Conservation (phyloP, 176 grass and related monocot genomes). For the Avena atlantica region DNA sequence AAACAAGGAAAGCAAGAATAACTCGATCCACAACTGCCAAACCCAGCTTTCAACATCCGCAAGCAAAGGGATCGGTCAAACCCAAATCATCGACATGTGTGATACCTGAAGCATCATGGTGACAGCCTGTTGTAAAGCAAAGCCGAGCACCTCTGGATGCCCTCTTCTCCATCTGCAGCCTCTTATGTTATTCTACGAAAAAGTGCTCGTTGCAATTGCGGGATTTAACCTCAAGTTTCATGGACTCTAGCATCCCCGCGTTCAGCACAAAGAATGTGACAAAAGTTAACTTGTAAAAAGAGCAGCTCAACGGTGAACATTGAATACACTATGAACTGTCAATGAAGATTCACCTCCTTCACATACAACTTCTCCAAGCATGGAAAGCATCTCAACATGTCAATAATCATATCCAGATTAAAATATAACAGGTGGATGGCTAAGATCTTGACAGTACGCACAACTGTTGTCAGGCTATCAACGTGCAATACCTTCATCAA, state of each 20-base stretch:
- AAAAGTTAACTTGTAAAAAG: not conserved
- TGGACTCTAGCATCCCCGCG: not conserved
- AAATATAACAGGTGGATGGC: not conserved
- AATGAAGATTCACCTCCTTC: not conserved
- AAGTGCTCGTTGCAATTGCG: not conserved
- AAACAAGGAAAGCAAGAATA: not conserved
- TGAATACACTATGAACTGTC: not conserved
- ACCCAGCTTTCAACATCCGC: not conserved
- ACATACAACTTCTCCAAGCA: conserved; percentile 32
- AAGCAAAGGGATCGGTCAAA: not conserved
- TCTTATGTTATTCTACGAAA: not conserved
- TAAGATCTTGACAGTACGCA: not conserved
- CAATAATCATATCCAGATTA: not conserved
- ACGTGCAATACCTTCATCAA: not conserved
- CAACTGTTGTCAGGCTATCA: not conserved
- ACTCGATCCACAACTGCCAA: not conserved
- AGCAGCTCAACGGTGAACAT: not conserved
- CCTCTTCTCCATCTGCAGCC: conserved; percentile 20
- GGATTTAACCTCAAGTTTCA: not conserved
- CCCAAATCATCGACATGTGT: not conserved
- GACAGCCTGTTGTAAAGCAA: not conserved
- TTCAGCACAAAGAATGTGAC: conserved; percentile 9
- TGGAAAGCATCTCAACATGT: conserved; percentile 24
- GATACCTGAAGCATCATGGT: not conserved
- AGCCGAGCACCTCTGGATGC: not conserved